phyloP scores from a whole-genome alignment of 352 stramenopile genomes.

The Pythium dissotocum region DNA sequence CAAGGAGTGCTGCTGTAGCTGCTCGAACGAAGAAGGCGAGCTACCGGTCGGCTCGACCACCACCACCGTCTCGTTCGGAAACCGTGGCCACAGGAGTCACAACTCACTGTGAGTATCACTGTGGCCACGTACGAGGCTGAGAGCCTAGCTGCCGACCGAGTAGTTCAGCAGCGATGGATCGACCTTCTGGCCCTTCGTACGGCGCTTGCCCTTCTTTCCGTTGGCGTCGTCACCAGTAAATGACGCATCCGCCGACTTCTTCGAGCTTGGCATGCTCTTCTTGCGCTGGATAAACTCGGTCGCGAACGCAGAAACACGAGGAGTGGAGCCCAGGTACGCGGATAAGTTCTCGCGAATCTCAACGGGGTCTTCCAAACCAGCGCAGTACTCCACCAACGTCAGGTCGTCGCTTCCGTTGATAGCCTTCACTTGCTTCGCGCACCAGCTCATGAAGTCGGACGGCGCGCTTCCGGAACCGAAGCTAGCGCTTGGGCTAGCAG shows the following conservation, averaged over 20 bases:
- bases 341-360: conserved; percentile 97
- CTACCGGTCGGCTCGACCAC: conserved; percentile 12
- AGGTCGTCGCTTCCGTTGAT: conserved; percentile 78
- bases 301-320: conserved; percentile 96
- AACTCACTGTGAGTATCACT: not conserved
- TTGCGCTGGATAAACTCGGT: conserved; percentile 96
- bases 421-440: conserved; percentile 73
- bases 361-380: conserved; percentile 92
- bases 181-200: conserved; percentile 68
- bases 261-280: conserved; percentile 49
- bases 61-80: not conserved
- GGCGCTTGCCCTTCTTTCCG: conserved; percentile 64
- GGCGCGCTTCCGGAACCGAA: conserved; percentile 55
- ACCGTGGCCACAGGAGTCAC: not conserved
- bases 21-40: conserved; percentile 14
- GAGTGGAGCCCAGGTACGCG: conserved; percentile 94
- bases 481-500: conserved; percentile 13
- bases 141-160: conserved; percentile 45
- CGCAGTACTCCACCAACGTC: conserved; percentile 93
- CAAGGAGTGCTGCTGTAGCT: not conserved
- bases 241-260: conserved; percentile 39
- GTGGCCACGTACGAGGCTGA: not conserved
- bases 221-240: conserved; percentile 24
- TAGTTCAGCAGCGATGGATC: conserved; percentile 79
- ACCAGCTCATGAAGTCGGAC: conserved; percentile 81